These are phyloP conservation scores for Apodospora peruviana DNA, from an alignment of 495 filamentous ascomycete species.

Conservation along the genomic window DNA sequence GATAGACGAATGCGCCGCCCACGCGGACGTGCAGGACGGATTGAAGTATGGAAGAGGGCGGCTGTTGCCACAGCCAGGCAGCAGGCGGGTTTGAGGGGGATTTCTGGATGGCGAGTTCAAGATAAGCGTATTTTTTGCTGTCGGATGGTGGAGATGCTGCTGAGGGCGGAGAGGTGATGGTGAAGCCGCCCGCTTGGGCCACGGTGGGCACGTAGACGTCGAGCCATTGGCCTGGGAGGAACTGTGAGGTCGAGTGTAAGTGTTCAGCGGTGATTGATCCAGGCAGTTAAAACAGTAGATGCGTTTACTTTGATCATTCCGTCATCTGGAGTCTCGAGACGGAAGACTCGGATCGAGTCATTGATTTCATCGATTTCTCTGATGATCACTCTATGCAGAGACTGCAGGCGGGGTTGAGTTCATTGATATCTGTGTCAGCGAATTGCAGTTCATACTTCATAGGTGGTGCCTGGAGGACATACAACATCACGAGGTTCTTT, in stretches of 20 bases:
- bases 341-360: conserved; percentile 33
- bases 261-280: background rate
- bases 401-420: conserved; percentile 12
- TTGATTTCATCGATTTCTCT: conserved; percentile 26
- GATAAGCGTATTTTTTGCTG: conserved; percentile 4
- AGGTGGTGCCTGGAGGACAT: background rate
- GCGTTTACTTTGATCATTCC: conserved; percentile 19
- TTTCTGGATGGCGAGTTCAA: conserved; percentile 26
- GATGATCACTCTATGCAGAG: conserved; percentile 35
- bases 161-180: conserved; percentile 71
- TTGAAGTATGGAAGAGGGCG: conserved; percentile 47
- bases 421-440: background rate
- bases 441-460: background rate
- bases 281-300: background rate
- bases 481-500: conserved; percentile 60
- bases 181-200: conserved; percentile 73
- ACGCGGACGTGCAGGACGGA: conserved; percentile 59
- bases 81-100: conserved; percentile 42
- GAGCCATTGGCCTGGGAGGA: conserved; percentile 86
- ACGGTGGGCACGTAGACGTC: conserved; percentile 69
- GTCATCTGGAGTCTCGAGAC: conserved; percentile 23
- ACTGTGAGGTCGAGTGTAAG: conserved; percentile 33
- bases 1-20: conserved; percentile 77
- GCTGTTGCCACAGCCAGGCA: conserved; percentile 65
- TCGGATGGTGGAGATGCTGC: background rate